Conservation (phyloP, 768 basidiomycete species). For the Boletus rubescentipes region DNA sequence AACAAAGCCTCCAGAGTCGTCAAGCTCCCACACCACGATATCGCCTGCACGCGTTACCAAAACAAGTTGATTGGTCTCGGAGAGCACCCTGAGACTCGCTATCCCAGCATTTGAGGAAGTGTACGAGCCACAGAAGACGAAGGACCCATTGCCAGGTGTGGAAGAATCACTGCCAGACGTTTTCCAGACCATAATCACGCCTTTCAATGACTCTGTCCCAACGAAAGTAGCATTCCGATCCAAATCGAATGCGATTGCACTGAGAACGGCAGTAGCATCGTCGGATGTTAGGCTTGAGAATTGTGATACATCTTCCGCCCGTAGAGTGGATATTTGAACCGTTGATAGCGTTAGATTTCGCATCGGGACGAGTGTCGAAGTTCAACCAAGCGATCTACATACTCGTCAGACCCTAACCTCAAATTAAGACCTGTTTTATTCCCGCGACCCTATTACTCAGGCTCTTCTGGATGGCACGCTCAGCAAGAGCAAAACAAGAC, state of each 20-base stretch:
- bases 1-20: constrained; percentile 41
- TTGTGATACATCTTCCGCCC: constrained; percentile 12
- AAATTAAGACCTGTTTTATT: not conserved
- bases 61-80: constrained; percentile 67
- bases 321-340: constrained; percentile 16
- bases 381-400: not conserved
- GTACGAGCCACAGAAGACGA: constrained; percentile 27
- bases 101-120: constrained; percentile 40
- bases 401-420: constrained; percentile 17
- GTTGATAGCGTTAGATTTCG: constrained; percentile 55
- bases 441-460: not conserved
- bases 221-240: constrained; percentile 62
- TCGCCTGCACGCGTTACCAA: constrained; percentile 78
- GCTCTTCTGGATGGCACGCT: constrained; percentile 17
- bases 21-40: constrained; percentile 65
- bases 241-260: constrained; percentile 55
- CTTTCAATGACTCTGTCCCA: constrained; percentile 58
- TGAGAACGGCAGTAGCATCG: constrained; percentile 35
- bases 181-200: constrained; percentile 61
- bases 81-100: constrained; percentile 64
- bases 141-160: constrained; percentile 2
- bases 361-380: constrained; percentile 35
- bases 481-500: constrained; percentile 9
- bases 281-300: constrained; percentile 18
- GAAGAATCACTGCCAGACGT: constrained; percentile 19